Conservation (phyloP, 306 rosid genomes). For the Lathyrus sativus region DNA sequence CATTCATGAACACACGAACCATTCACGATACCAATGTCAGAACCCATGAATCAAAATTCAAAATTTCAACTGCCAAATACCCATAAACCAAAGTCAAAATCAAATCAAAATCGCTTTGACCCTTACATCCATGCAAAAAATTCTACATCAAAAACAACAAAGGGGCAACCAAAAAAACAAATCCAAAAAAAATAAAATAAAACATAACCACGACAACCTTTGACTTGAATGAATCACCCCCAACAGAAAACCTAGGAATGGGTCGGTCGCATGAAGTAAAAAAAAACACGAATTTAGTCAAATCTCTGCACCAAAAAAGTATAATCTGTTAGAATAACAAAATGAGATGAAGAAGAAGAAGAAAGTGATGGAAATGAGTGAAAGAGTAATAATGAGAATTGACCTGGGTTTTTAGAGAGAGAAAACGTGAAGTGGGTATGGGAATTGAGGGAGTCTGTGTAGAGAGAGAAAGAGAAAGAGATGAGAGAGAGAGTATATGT, state of each 20-base stretch:
- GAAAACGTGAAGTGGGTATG: constrained; percentile 44
- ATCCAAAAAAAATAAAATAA: background rate
- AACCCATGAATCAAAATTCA: constrained; percentile 64
- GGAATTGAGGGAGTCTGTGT: background rate
- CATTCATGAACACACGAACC: constrained; percentile 65
- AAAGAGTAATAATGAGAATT: constrained; percentile 46
- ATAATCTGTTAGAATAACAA: background rate
- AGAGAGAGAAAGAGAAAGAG: constrained; percentile 33
- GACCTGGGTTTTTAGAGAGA: constrained; percentile 49
- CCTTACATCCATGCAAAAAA: constrained; percentile 40
- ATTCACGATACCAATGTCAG: constrained; percentile 66
- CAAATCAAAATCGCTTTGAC: constrained; percentile 54
- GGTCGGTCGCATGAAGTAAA: constrained; percentile 34
- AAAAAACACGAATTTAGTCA: constrained; percentile 33
- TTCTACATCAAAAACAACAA: constrained; percentile 34
- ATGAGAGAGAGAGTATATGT: constrained; percentile 40
- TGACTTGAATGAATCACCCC: constrained; percentile 6
- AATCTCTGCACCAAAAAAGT: constrained; percentile 24
- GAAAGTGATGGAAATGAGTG: constrained; percentile 38
- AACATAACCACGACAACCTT: constrained; percentile 16
- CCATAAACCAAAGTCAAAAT: constrained; percentile 37
- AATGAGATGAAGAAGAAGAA: constrained; percentile 27
- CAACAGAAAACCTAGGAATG: constrained; percentile 34
- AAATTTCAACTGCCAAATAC: constrained; percentile 43
- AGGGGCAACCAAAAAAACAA: constrained; percentile 2